Percentiles rank a stretch among this genome's conserved stretches.
These are phyloP conservation scores for Pseudocercospora crystallina DNA, from an alignment of 2,329 filamentous ascomycete genomes.

Conservation along the genomic window DNA sequence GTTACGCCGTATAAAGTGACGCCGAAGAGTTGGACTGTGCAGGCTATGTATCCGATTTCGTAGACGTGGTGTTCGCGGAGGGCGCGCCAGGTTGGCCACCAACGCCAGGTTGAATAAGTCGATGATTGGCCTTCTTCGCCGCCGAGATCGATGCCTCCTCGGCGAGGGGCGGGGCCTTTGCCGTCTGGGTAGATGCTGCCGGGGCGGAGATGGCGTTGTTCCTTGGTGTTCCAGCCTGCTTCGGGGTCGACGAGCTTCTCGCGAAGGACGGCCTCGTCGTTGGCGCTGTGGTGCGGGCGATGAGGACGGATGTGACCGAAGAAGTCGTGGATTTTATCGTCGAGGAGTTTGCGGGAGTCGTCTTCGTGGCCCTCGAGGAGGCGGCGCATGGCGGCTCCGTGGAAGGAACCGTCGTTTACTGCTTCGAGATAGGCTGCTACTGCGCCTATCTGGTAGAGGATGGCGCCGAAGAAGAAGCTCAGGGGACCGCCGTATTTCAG, in stretches of 20 bases:
- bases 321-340: constrained; percentile 28
- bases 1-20: constrained; percentile 29
- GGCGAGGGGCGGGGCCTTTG: constrained; percentile 16
- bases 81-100: constrained; percentile 26
- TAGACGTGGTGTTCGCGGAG: constrained; percentile 29
- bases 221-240: constrained; percentile 23
- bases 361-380: constrained; percentile 29
- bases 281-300: constrained; percentile 4
- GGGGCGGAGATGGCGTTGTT: constrained; percentile 15
- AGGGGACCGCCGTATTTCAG: constrained; percentile 24
- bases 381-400: constrained; percentile 29
- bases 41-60: constrained; percentile 34
- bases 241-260: constrained; percentile 14
- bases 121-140: constrained; percentile 11
- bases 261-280: neutral
- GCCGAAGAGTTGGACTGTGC: constrained; percentile 32
- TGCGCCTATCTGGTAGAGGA: constrained; percentile 32
- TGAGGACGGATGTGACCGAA: constrained; percentile 14
- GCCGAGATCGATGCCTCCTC: constrained; percentile 19
- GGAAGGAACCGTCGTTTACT: constrained; percentile 33
- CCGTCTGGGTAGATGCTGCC: constrained; percentile 21
- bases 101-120: constrained; percentile 16
- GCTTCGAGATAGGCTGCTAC: constrained; percentile 32
- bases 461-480: constrained; percentile 29
- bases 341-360: constrained; percentile 28